Evolutionary conservation across 257 asterid species (phyloP), one percentile per base, ranked within the genome.

Genomic region (Nicotiana undulata): DNA sequence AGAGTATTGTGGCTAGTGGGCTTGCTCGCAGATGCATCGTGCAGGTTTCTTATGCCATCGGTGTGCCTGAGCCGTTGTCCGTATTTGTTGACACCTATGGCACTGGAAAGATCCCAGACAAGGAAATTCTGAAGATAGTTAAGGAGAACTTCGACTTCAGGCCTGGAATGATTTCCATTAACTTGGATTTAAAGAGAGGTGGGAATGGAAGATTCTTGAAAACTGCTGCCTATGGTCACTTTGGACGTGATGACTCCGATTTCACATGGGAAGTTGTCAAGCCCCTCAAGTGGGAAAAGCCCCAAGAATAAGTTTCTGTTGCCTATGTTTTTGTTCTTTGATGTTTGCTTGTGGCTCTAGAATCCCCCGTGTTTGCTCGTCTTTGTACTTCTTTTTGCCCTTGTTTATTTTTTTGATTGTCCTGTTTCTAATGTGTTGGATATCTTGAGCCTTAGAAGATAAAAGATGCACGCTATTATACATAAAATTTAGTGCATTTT

Each of bases 251-350:
- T 11, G 93, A 88, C 56, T 16, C 90, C 0, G 92, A 88, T 79
- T 90, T 90, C 88, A 88, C 93, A 4, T 88, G 93, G 93, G 93
- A 90, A 75, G 89, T 87, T 11, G 88, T 87, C 72, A 90, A 90
- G 89, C 89, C 87, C 52, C 93, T 90, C 77, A 90, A 88, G 75
- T 85, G 89, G 90, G 90, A 87, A 40, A 90, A 87, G 86, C 84
- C 90, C 49, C 85, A 82, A 82, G 83, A 75, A 60, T 84, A 80
- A 82, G 61, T 53, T 3, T 63, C 64, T 61, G 65, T 22, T 66
- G 56, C 67, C 68, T 77, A 31, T 56, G 81, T 4, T 74, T 59
- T 26, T 74, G 26, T 49, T 74, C 44, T 74, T 24, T 49, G 61
- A 8, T 15, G 60, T 46, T 74, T 49, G 60, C 60, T 72, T 72